Conservation (phyloP, 208 protist species). For the Acanthamoeba castellanii region DNA sequence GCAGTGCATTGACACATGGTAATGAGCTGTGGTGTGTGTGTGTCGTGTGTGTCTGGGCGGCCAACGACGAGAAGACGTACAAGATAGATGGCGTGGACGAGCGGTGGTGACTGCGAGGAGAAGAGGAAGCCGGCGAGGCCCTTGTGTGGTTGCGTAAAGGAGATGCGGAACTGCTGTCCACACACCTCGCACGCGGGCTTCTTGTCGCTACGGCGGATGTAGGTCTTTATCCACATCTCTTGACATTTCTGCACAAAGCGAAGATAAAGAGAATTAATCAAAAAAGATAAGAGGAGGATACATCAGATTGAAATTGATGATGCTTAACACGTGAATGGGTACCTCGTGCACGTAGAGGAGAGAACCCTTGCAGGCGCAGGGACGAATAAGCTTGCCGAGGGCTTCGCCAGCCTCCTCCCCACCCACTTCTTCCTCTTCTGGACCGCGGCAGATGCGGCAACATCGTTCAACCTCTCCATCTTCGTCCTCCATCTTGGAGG, state of each 20-base stretch:
- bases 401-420: not conserved
- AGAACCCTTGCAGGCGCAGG: slow-evolving; percentile 36
- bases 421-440: not conserved
- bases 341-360: slow-evolving; percentile 47
- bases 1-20: not conserved
- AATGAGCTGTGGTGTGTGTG: not conserved
- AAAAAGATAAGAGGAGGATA: not conserved
- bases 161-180: slow-evolving; percentile 54
- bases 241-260: slow-evolving; percentile 12
- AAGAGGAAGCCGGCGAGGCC: slow-evolving; percentile 27
- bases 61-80: not conserved
- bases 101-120: slow-evolving; percentile 42
- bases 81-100: slow-evolving; percentile 31
- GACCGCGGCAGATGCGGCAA: not conserved
- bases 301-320: not conserved
- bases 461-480: slow-evolving; percentile 3
- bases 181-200: slow-evolving; percentile 15
- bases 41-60: too few species aligned
- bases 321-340: not conserved
- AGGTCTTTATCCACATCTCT: slow-evolving; percentile 50
- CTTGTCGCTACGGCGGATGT: slow-evolving; percentile 31
- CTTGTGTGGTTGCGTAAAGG: slow-evolving; percentile 34
- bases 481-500: not conserved
- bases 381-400: slow-evolving; percentile 15
- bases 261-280: not conserved